Evolutionary conservation across 495 filamentous ascomycete genomes (phyloP).

Genomic region (Neurospora pannonica): DNA sequence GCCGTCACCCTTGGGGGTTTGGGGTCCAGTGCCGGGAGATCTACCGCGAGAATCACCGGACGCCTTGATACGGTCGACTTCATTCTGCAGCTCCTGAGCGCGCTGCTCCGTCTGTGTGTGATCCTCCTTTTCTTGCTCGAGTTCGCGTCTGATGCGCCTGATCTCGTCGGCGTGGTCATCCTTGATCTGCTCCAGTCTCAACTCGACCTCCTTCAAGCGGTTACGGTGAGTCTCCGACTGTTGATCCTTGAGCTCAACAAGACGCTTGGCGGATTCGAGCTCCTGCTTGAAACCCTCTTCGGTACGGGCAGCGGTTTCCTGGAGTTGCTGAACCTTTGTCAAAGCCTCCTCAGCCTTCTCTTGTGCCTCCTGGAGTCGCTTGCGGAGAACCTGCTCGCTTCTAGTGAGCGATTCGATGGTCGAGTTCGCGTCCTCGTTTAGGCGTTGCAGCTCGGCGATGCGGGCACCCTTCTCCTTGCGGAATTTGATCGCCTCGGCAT

Average conservation of each 20-base stretch:
- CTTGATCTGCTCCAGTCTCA: constrained; percentile 63
- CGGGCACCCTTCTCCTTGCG: constrained; percentile 88
- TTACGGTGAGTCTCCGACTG: constrained; percentile 70
- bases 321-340: constrained; percentile 67
- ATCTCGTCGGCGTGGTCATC: constrained; percentile 77
- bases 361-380: constrained; percentile 71
- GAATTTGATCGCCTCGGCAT: constrained; percentile 74
- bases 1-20: constrained; percentile 51
- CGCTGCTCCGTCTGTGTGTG: constrained; percentile 59
- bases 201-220: constrained; percentile 73
- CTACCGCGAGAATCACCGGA: constrained; percentile 22
- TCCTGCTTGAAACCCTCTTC: constrained; percentile 78
- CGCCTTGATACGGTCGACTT: constrained; percentile 54
- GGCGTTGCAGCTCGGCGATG: constrained; percentile 76
- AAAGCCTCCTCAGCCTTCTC: constrained; percentile 80
- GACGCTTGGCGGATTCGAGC: constrained; percentile 64
- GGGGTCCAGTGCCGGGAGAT: constrained; percentile 35
- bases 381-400: constrained; percentile 69
- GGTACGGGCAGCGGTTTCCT: constrained; percentile 67
- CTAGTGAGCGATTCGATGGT: constrained; percentile 66
- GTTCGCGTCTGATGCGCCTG: constrained; percentile 64
- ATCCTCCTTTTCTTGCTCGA: constrained; percentile 70
- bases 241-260: constrained; percentile 78
- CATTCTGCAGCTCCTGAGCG: constrained; percentile 64
- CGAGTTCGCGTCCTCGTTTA: constrained; percentile 72